Base-by-base conservation (phyloP, 2,329 filamentous ascomycete genomes). In the Colletotrichum sp. region DNA sequence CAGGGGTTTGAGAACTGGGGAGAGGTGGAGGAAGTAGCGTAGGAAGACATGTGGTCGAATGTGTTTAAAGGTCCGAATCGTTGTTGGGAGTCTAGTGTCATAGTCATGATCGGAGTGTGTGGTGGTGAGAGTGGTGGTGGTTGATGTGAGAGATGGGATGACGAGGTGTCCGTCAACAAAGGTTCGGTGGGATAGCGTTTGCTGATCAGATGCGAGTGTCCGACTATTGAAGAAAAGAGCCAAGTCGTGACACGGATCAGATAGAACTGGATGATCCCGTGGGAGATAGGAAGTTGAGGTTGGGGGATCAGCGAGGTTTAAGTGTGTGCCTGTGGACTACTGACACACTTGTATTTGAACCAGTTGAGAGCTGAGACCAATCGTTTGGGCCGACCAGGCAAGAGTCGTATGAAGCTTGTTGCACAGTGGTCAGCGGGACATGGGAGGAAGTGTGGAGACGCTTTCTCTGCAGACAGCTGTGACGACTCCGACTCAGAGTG, bases 1-100 rank as follows among this genome's bases (percentile, higher is more conserved):
- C 96, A 98, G 57, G 96, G 96, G 85, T 98, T 97, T 82, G 94
- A 96, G 88, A 98, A 98, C 79, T 97, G 94, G 78, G 94, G 92
- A 87, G 90, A 83, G 88, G 90, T 83, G 81, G 89, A 84, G 77
- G 82, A 78, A 79, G 84, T 84, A 75, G 88, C 86, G 86, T 95
- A 95, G 80, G 86, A 85, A 84, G 94, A 92, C 90, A 96, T 93
- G 84, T 92, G 90, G 84, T 96, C 95, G 89, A 96, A 97, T 85
- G 92, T 72, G 61, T 61, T 92, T 88, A 98, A 86, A 84, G 90
- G 91, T 82, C 91, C 94, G 87, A 94, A 95, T 85, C 92, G 92
- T 88, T 93, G 95, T 87, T 96, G 95, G 82, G 93, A 92, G 88
- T 98, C 95, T 89, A 98, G 92, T 86, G 96, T 95, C 95, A 98